Percentiles rank a stretch among this genome's conserved stretches.
phyloP scores from a whole-genome alignment of 2,329 filamentous ascomycete species.

The Aspergillus hiratsukae region DNA sequence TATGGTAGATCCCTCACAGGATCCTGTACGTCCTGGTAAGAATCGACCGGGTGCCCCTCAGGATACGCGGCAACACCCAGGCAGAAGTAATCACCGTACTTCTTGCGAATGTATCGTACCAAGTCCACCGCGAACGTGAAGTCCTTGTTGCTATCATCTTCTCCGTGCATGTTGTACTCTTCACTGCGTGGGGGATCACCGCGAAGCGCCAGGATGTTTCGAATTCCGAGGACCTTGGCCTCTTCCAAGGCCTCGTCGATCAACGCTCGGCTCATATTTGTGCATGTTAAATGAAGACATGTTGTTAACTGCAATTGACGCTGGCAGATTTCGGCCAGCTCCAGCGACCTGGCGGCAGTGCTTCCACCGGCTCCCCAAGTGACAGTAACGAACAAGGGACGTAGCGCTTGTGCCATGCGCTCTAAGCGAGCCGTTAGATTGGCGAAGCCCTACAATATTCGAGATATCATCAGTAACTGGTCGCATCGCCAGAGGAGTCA shows the following conservation, averaged over 20 bases:
- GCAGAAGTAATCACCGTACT: conserved; percentile 92
- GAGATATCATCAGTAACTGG: conserved; percentile 20
- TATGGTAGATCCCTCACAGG: conserved; percentile 70
- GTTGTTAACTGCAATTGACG: conserved; percentile 87
- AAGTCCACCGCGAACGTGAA: conserved; percentile 88
- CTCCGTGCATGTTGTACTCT: conserved; percentile 70
- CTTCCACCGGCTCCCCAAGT: conserved; percentile 97
- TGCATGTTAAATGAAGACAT: conserved; percentile 93
- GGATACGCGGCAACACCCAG: conserved; percentile 93
- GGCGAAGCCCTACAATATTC: conserved; percentile 63
- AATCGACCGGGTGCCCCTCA: conserved; percentile 90
- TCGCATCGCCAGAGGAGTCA: conserved; percentile 1
- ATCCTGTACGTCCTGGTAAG: conserved; percentile 72
- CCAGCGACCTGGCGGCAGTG: conserved; percentile 83
- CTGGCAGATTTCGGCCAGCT: conserved; percentile 93
- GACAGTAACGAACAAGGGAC: conserved; percentile 91
- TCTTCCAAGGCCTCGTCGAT: conserved; percentile 88
- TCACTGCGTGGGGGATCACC: conserved; percentile 87
- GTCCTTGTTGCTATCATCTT: conserved; percentile 63
- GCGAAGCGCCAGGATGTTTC: conserved; percentile 87
- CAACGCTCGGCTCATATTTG: conserved; percentile 85
- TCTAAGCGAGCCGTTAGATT: conserved; percentile 91
- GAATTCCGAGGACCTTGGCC: conserved; percentile 82
- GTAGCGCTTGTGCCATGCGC: conserved; percentile 87
- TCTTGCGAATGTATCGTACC: conserved; percentile 79